phyloP scores from a whole-genome alignment of 2,329 filamentous ascomycete genomes.

The Pseudogymnoascus sp. region DNA sequence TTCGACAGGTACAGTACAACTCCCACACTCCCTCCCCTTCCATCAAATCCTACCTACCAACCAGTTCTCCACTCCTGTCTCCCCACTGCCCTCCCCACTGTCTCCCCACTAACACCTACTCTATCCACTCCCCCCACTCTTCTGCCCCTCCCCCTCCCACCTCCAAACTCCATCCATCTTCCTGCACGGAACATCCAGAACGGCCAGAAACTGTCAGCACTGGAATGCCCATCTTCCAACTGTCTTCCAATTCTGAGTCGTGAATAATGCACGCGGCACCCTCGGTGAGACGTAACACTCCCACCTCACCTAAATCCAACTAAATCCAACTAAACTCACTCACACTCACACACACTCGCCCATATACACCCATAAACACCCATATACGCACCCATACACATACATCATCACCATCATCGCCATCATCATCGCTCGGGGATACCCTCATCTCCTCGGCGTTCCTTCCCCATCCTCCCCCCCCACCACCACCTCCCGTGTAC shows the following conservation, averaged over 20 bases:
- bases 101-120: not conserved
- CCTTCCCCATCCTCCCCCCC: not conserved
- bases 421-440: not conserved
- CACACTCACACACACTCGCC: not conserved
- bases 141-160: not conserved
- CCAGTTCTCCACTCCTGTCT: not conserved
- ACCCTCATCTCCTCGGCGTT: not conserved
- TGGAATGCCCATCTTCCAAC: not conserved
- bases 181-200: not conserved
- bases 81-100: not conserved
- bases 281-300: not conserved
- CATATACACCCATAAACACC: not conserved
- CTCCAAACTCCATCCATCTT: not conserved
- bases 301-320: not conserved
- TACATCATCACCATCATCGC: not conserved
- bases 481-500: not conserved
- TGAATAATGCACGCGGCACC: not conserved
- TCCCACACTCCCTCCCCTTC: not conserved
- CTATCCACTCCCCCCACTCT: not conserved
- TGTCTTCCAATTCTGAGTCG: not conserved
- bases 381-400: not conserved
- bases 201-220: not conserved
- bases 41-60: no score
- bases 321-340: not conserved
- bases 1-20: not conserved